Conservation (phyloP, 192 early-diverging fungal genomes). For the Coemansia sp. region DNA sequence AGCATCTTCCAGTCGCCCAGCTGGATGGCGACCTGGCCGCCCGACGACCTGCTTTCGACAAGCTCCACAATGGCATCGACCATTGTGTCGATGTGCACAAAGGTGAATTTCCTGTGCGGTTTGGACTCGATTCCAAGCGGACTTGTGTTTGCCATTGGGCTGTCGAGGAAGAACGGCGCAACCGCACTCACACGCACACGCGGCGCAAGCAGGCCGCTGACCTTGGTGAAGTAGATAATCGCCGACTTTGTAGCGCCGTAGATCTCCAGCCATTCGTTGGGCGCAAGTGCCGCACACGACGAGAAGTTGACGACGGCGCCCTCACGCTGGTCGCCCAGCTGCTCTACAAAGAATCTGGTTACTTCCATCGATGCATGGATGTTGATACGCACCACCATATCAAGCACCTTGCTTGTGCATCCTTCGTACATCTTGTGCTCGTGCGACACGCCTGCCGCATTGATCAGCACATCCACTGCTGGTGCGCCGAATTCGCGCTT, state of each 20-base stretch:
- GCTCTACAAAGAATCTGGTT: conserved; percentile 18
- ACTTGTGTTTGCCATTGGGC: conserved; percentile 15
- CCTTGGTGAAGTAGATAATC: conserved; percentile 28
- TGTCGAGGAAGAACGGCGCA: conserved; percentile 37
- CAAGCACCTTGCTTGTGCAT: conserved; percentile 10
- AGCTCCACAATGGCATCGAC: conserved; percentile 26
- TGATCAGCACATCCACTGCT: conserved; percentile 40
- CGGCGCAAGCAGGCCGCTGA: conserved; percentile 17
- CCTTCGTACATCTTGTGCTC: conserved; percentile 16
- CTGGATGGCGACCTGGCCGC: neutral
- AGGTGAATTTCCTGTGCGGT: neutral
- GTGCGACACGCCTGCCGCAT: conserved; percentile 42
- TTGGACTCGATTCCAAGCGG: neutral
- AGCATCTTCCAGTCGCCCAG: conserved; percentile 4
- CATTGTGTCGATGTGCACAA: neutral
- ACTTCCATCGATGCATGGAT: conserved; percentile 20
- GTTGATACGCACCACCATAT: conserved; percentile 16
- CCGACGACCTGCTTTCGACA: neutral
- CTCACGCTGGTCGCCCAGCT: conserved; percentile 2
- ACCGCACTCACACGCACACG: conserved; percentile 27
- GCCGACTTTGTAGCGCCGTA: conserved; percentile 37
- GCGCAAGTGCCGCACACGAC: conserved; percentile 18
- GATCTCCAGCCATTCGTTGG: conserved; percentile 13
- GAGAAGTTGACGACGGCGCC: conserved; percentile 32
- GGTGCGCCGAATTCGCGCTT: conserved; percentile 18